Evolutionary conservation across 2,329 filamentous ascomycete species (phyloP).

Genomic region (Zelopaecilomyces penicillatus): DNA sequence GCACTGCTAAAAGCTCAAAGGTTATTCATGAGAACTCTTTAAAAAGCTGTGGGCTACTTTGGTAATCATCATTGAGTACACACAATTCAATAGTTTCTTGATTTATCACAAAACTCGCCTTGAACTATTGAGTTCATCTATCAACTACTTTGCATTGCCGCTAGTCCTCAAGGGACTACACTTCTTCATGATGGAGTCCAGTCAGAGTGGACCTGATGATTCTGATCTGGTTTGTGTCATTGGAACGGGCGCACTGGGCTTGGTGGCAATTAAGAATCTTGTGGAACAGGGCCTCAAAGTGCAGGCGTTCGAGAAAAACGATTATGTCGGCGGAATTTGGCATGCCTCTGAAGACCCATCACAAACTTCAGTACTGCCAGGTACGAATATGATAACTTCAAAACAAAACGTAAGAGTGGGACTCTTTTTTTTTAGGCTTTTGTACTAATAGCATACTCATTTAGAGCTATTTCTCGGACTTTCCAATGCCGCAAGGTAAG

Average conservation of each 20-base stretch:
- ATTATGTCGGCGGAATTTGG: conserved; percentile 35
- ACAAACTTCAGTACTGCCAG: conserved; percentile 27
- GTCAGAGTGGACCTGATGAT: no score
- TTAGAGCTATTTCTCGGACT: conserved; percentile 25
- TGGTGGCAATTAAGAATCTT: conserved; percentile 33
- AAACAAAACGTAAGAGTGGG: conserved; percentile 18
- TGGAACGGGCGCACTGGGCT: conserved; percentile 25
- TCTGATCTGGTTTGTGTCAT: conserved; percentile 17
- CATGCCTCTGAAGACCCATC: conserved; percentile 24
- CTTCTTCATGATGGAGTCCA: no score
- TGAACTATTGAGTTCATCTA: no score
- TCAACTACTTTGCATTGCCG: no score
- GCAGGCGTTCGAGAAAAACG: conserved; percentile 31
- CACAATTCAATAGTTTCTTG: no score
- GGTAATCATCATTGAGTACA: no score
- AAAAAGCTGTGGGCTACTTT: no score
- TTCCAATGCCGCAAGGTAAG: conserved; percentile 23
- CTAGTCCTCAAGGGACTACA: no score
- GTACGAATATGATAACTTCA: conserved; percentile 22
- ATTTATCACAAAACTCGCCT: no score
- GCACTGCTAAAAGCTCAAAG: no score
- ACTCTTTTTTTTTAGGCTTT: background rate
- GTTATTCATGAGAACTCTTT: no score
- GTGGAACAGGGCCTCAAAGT: conserved; percentile 34
- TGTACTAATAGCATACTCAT: background rate